These are phyloP conservation scores for Vararia minispora DNA, from an alignment of 768 basidiomycete genomes.

Conservation along the genomic window DNA sequence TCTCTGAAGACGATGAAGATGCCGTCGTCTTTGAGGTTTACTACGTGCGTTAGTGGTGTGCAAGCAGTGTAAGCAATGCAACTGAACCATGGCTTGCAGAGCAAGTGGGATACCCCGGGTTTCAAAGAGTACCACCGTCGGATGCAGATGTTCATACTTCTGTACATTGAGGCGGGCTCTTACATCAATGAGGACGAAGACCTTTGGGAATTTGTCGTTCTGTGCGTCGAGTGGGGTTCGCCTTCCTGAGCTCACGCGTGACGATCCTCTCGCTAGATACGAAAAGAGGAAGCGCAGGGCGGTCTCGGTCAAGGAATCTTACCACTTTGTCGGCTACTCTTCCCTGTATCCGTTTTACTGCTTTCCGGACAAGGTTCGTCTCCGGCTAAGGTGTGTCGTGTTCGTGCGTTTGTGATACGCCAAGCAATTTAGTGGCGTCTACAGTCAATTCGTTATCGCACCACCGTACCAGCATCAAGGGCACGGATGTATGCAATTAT, in stretches of 20 bases:
- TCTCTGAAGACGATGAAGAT: constrained; percentile 43
- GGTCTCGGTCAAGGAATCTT: constrained; percentile 40
- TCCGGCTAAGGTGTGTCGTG: constrained; percentile 66
- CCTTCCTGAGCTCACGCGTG: neutral
- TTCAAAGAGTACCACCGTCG: constrained; percentile 84
- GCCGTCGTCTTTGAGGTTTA: constrained; percentile 80
- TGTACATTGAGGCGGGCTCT: constrained; percentile 93
- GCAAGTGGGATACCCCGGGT: constrained; percentile 75
- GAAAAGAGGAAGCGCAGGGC: constrained; percentile 66
- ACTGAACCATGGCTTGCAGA: constrained; percentile 28
- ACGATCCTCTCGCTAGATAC: constrained; percentile 38
- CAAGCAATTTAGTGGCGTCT: neutral
- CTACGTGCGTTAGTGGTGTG: constrained; percentile 46
- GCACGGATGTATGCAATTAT: constrained; percentile 66
- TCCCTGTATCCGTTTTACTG: constrained; percentile 94
- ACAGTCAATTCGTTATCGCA: constrained; percentile 87
- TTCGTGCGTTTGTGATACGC: neutral
- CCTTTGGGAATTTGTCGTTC: constrained; percentile 82
- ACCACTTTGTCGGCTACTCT: constrained; percentile 93
- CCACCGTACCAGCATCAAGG: constrained; percentile 84
- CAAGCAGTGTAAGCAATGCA: neutral
- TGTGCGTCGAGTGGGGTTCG: constrained; percentile 39
- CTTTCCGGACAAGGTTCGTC: constrained; percentile 82
- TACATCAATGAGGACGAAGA: constrained; percentile 94
- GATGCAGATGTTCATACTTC: constrained; percentile 90